Base-by-base conservation (phyloP, 2,329 filamentous ascomycete genomes). In the Alternaria sp. region DNA sequence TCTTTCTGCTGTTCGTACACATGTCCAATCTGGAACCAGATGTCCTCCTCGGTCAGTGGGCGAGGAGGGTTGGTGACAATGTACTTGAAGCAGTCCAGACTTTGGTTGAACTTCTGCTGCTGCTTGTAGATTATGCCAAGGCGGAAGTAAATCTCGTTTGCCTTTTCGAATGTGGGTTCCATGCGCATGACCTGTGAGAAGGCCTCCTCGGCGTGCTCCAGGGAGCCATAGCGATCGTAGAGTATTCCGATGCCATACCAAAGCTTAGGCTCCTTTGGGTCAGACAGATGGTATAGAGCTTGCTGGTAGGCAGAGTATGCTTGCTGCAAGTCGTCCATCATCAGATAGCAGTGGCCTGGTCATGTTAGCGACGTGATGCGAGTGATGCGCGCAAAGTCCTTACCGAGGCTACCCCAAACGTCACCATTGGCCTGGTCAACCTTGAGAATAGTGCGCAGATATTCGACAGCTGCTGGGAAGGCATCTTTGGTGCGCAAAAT, bases 121-220 rank as follows among this genome's bases (percentile, higher is more conserved):
- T 98, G 94, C 79, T 99, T 99, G 84, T 98, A 98, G 67, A 99
- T 98, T 82, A 99, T 99, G n/a, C 95, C 95, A 8, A 99, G 86
- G 28, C 95, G 89, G 81, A 99, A 99, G 79, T 98, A 99, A 54
- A 99, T 98, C 78, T 99, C 95, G 74, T 98, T 98, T 58, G 94
- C 94, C 85, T 99, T 99, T 75, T 99, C 95, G 70, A 98, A 98
- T 70, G 93, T 90, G 5, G 94, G 95, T 73, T 97, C 91, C 90
- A 99, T 98, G 69, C 93, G 91, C 95, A 99, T 98, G 64, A 99
- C 95, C 75, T 98, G 93, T 2, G 94, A 97, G 76, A 98, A 98
- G 5, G 95, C 95, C 77, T 98, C 95, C 78, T 98, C 95, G 68
- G 95, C 95, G 78, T 98, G 96, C 73, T 99, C 95, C 47, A 97